These are phyloP conservation scores for Lipomyces starkeyi DNA, from an alignment of 805 yeast species.

Conservation along the genomic window DNA sequence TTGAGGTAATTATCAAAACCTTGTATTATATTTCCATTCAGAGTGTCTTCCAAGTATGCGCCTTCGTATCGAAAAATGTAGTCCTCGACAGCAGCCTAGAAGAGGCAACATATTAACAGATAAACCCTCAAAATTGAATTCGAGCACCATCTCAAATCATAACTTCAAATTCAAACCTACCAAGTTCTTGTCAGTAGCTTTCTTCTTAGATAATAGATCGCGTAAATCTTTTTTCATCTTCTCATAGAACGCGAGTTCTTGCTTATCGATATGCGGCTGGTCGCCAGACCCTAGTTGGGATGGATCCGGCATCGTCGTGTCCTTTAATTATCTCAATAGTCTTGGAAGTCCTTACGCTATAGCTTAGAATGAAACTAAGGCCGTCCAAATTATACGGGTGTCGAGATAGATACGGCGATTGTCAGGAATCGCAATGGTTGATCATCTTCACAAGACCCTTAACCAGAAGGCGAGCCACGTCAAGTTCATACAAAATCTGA, in stretches of 20 bases:
- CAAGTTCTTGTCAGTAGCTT: constrained; percentile 62
- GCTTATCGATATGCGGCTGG: constrained; percentile 24
- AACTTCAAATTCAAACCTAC: constrained; percentile 22
- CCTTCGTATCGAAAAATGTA: constrained; percentile 79
- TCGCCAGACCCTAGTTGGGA: constrained; percentile 25
- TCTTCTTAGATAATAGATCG: constrained; percentile 64
- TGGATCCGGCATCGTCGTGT: constrained; percentile 30
- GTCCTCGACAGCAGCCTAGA: constrained; percentile 60
- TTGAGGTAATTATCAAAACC: constrained; percentile 87
- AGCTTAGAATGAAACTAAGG: not conserved
- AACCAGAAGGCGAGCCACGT: not conserved
- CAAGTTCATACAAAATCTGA: too few species aligned
- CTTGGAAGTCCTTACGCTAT: not conserved
- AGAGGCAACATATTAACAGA: not conserved
- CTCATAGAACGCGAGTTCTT: constrained; percentile 59
- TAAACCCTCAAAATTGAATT: not conserved
- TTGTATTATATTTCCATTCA: constrained; percentile 79
- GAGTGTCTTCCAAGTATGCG: constrained; percentile 73
- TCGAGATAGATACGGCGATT: not conserved
- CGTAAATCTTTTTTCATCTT: constrained; percentile 69
- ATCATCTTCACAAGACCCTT: not conserved
- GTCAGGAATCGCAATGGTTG: not conserved
- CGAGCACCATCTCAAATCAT: not conserved
- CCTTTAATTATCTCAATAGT: not conserved
- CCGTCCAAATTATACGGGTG: not conserved